Conservation (phyloP, 306 rosid genomes). For the Castanopsis chinensis region DNA sequence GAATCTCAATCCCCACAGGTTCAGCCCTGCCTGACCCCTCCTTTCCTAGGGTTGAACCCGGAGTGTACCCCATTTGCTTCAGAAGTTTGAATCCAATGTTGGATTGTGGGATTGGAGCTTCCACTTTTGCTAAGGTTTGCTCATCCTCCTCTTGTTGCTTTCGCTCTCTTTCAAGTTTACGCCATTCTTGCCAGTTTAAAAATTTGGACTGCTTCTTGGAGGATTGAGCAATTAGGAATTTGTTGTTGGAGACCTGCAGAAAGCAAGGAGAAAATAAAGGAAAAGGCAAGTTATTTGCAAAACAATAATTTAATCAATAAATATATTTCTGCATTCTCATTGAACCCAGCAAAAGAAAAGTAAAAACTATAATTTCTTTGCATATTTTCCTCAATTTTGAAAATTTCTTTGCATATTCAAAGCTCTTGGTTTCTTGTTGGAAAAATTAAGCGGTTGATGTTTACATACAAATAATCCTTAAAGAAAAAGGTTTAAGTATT, state of each 20-base stretch:
- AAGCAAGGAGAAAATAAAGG: slow-evolving; percentile 2
- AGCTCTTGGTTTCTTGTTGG: neutral
- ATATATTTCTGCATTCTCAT: neutral
- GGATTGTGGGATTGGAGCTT: slow-evolving; percentile 87
- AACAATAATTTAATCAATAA: neutral
- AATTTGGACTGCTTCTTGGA: slow-evolving; percentile 51
- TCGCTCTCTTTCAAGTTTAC: slow-evolving; percentile 58
- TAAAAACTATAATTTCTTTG: neutral
- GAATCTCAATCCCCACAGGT: slow-evolving; percentile 76
- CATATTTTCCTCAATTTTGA: too few species aligned
- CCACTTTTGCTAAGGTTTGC: slow-evolving; percentile 70
- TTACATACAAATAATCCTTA: neutral
- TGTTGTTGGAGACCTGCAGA: slow-evolving; percentile 41
- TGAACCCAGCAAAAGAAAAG: neutral
- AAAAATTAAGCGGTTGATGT: neutral
- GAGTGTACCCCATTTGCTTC: slow-evolving; percentile 87
- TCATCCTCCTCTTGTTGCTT: slow-evolving; percentile 81
- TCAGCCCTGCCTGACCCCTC: slow-evolving; percentile 73
- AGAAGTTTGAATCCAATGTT: slow-evolving; percentile 84
- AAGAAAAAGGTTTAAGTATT: neutral
- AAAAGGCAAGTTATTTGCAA: neutral
- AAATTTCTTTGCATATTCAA: too few species aligned
- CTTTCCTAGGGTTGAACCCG: slow-evolving; percentile 81
- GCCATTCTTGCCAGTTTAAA: slow-evolving; percentile 76
- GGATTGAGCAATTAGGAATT: slow-evolving; percentile 27